Conservation (phyloP, 257 asterid genomes). For the Forsythia suspensa region DNA sequence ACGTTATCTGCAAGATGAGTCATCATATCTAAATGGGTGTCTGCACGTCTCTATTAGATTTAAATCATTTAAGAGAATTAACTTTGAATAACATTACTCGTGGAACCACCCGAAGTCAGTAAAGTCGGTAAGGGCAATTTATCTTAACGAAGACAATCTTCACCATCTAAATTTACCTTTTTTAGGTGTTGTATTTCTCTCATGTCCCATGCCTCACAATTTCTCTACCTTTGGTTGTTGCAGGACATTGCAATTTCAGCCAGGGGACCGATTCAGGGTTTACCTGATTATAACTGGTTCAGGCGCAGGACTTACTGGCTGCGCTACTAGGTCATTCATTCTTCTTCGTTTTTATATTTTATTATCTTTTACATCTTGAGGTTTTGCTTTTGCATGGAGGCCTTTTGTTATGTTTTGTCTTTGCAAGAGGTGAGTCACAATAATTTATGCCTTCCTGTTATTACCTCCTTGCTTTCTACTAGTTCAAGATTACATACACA, state of each 20-base stretch:
- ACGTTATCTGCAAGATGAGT: no score
- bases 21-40: no score
- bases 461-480: neutral
- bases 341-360: neutral
- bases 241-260: conserved; percentile 91
- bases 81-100: neutral
- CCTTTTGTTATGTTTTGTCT: neutral
- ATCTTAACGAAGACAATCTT: neutral
- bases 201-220: neutral
- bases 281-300: conserved; percentile 99
- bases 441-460: neutral
- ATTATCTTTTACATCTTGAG: neutral
- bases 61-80: neutral
- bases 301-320: conserved; percentile 99
- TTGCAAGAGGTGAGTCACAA: neutral
- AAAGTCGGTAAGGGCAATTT: neutral
- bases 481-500: neutral
- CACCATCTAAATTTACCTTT: neutral
- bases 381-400: neutral
- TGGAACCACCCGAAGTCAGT: neutral
- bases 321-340: conserved; percentile 63
- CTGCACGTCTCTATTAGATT: neutral
- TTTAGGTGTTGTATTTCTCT: neutral
- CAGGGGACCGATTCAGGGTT: conserved; percentile 68
- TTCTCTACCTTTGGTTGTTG: neutral